Evolutionary conservation across 2,329 filamentous ascomycete species (phyloP), one percentile per base, ranked within the genome.

Genomic region (Nigrograna mackinnonii): DNA sequence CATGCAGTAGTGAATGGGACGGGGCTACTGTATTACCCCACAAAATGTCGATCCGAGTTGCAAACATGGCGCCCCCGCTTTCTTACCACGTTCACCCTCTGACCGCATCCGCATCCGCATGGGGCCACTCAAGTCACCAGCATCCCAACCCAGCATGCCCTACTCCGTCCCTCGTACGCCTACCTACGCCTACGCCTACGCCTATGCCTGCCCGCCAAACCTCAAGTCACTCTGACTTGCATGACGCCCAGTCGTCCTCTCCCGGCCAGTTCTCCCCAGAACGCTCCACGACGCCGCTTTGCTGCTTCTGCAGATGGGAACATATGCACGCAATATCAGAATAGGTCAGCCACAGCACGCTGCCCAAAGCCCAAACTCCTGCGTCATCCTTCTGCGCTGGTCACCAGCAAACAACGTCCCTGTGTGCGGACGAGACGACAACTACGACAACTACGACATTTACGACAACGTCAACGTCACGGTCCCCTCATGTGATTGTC

Each of bases 1-100:
- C n/a, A n/a, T n/a, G n/a, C n/a, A n/a, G n/a, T n/a, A n/a, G n/a
- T 45, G 39, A 52, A 46, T 50, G 52, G n/a, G n/a, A n/a, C n/a
- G n/a, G n/a, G n/a, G n/a, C n/a, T n/a, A n/a, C n/a, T n/a, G n/a
- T 57, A 62, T 66, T 68, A 67, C 64, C 64, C 65, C 64, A 67
- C 65, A 68, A 57, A 47, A 58, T 64, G 62, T 52, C 58, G 57
- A 61, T 61, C 54, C 52, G 35, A 50, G 47, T n/a, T n/a, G n/a
- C n/a, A 49, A 37, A 46, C 32, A 42, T 40, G 52, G 47, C 47
- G 47, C 46, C 64, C 59, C 65, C 64, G 62, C 64, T 59, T 63
- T 66, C 51, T 57, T 52, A 60, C 61, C 57, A 58, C 52, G 51
- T 60, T 62, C 41, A 56, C 47, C 41, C 53, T 54, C 46, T 54